phyloP scores from a whole-genome alignment of 768 basidiomycete species.

The Lepiota brunneoincarnata region DNA sequence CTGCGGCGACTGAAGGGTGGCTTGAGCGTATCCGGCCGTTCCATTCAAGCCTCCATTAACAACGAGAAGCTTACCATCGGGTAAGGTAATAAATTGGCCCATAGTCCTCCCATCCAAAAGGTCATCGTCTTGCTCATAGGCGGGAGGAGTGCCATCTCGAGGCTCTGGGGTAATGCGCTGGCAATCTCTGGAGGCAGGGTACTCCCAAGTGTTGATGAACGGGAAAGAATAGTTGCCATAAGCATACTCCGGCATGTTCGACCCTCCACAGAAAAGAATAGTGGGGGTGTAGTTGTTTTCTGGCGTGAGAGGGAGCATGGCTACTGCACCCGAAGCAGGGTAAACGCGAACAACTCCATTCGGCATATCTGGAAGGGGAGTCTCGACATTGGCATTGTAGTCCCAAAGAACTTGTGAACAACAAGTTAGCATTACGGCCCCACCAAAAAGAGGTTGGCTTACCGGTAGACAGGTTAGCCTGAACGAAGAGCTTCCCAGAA shows the following conservation, averaged over 20 bases:
- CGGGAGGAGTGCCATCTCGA: constrained; percentile 54
- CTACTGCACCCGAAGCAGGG: constrained; percentile 84
- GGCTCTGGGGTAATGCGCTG: constrained; percentile 89
- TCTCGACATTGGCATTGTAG: constrained; percentile 53
- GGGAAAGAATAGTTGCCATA: constrained; percentile 82
- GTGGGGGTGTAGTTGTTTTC: constrained; percentile 86
- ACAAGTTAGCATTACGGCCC: not conserved
- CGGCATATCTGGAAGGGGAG: constrained; percentile 73
- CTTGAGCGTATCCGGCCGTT: constrained; percentile 81
- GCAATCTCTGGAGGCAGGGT: constrained; percentile 70
- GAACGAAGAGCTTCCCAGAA: constrained; percentile 77
- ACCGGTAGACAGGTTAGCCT: constrained; percentile 81
- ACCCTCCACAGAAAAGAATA: constrained; percentile 89
- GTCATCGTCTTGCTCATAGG: constrained; percentile 70
- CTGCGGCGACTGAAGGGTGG: constrained; percentile 43
- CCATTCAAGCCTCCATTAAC: constrained; percentile 84
- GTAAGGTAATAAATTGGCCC: constrained; percentile 87
- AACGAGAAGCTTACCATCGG: constrained; percentile 72
- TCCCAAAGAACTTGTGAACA: constrained; percentile 24
- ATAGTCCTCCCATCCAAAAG: constrained; percentile 79
- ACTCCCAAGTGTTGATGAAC: constrained; percentile 68
- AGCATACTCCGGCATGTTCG: constrained; percentile 66
- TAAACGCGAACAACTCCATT: constrained; percentile 75
- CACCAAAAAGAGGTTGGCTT: constrained; percentile 22
- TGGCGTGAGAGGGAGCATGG: constrained; percentile 89